Conservation (phyloP, 352 stramenopile species). For the Pythium monospermum region DNA sequence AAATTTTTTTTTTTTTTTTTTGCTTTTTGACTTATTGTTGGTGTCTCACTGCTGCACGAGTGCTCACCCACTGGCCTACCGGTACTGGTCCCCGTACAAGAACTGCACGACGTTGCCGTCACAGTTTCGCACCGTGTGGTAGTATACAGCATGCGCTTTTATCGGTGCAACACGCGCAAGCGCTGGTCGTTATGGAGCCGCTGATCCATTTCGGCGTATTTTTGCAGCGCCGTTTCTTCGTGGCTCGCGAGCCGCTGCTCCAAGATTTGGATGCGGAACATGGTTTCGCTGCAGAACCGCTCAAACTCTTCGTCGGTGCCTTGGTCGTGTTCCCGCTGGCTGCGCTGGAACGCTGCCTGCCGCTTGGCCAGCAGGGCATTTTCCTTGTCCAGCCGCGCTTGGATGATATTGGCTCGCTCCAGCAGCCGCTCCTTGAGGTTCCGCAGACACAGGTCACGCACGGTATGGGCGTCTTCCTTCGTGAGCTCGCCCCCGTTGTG, state of each 20-base stretch:
- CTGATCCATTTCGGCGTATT: conserved; percentile 93
- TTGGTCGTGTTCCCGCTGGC: conserved; percentile 88
- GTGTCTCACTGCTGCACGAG: no score
- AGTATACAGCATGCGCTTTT: conserved; percentile 8
- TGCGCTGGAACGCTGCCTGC: conserved; percentile 91
- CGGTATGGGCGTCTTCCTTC: conserved; percentile 82
- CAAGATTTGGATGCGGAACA: conserved; percentile 96
- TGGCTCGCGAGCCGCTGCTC: conserved; percentile 90
- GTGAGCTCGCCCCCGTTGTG: conserved; percentile 41
- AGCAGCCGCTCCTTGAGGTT: conserved; percentile 91
- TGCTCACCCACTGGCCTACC: no score
- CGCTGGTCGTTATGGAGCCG: conserved; percentile 85
- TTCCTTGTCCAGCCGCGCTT: conserved; percentile 90
- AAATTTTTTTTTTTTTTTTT: no score
- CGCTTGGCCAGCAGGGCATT: conserved; percentile 88
- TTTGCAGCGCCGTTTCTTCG: conserved; percentile 90
- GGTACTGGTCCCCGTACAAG: conserved; percentile 99
- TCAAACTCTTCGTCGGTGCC: conserved; percentile 92
- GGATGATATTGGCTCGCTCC: conserved; percentile 94
- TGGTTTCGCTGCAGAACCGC: conserved; percentile 92
- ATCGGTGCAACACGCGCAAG: conserved; percentile 68
- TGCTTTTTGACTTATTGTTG: no score
- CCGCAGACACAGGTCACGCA: conserved; percentile 88
- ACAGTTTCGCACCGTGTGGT: conserved; percentile 68
- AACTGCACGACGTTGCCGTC: conserved; percentile 99